Evolutionary conservation across 257 asterid genomes (phyloP).

Genomic region (Lithospermum erythrorhizon): DNA sequence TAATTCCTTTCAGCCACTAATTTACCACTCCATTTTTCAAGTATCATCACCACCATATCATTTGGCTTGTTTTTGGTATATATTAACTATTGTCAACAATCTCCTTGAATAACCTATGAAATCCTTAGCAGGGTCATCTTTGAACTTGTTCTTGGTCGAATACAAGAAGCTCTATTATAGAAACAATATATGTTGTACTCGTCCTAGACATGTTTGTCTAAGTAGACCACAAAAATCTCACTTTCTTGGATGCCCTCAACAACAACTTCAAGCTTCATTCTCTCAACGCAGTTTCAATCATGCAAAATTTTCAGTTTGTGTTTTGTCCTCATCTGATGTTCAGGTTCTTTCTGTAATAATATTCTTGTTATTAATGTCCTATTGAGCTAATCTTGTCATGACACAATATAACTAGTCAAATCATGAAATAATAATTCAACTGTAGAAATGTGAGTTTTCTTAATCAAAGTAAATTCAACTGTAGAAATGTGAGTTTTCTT

Average conservation of each 20-base stretch:
- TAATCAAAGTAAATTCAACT: too few species aligned
- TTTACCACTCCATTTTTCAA: background rate
- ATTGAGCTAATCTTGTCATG: background rate
- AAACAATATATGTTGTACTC: constrained; percentile 7
- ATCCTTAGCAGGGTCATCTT: constrained; percentile 27
- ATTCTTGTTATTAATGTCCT: background rate
- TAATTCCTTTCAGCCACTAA: constrained; percentile 14
- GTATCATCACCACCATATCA: background rate
- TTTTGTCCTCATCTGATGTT: constrained; percentile 15
- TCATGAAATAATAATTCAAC: too few species aligned
- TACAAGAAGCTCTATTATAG: constrained; percentile 11
- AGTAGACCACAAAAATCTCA: constrained; percentile 14
- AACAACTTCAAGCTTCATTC: constrained; percentile 16
- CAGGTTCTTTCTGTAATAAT: constrained; percentile 19
- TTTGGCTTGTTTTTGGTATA: background rate
- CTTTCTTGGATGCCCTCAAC: constrained; percentile 19
- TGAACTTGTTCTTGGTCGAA: constrained; percentile 24
- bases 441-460: too few species aligned
- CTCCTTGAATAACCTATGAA: constrained; percentile 28
- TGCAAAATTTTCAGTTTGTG: constrained; percentile 26
- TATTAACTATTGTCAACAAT: too few species aligned
- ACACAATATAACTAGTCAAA: background rate
- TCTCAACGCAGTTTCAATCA: constrained; percentile 11
- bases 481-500: too few species aligned
- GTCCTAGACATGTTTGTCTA: constrained; percentile 9